Evolutionary conservation across 2,329 filamentous ascomycete species (phyloP), one percentile per base, ranked within the genome.

Genomic region (Gyromitra esculenta): DNA sequence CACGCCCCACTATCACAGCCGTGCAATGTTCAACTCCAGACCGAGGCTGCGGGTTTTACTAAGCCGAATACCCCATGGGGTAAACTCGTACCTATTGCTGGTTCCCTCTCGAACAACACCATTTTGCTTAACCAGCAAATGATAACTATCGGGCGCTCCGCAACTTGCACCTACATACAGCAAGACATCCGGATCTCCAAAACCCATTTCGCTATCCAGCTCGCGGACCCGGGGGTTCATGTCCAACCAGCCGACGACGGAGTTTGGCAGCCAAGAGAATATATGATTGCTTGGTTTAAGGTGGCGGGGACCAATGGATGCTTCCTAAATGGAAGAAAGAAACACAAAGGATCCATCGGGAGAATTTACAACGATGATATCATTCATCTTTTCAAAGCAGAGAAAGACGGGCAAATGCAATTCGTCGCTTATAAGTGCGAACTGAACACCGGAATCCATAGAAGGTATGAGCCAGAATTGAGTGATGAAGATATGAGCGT

Each of bases 231-330:
- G 1, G 60, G 72, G 9, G 56, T 74, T 37, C 52, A 64, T 0
- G 21, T 60, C 31, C 76, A 80, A 50, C 63, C 70, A 4, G 43
- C 62, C 9, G 73, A 77, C 18, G 73, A 76, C 9, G 73, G 73
- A 1, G 50, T 56, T 7, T 81, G 79, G 77, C 73, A 31, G 2
- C 79, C 79, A 7, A 50, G 77, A 4, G 56, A 57, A 0, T 66
- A 79, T 21, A 81, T 81, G 80, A 76, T 80, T 56, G 80, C 79
- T 21, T 79, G 77, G 75, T 79, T 79, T 52, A 79, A 79, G 45
- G 77, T 81, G 3, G 67, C 65, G 5, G 80, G 79, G n/a, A 76
- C 72, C 5, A 80, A 79, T 37, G 80, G 80, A 8, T 75, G 80
- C 18, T 76, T 76, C 11, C 54, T 81, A 21, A 80, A 81, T 57